phyloP scores from a whole-genome alignment of 2,329 filamentous ascomycete species.

The Xylaria arbuscula region DNA sequence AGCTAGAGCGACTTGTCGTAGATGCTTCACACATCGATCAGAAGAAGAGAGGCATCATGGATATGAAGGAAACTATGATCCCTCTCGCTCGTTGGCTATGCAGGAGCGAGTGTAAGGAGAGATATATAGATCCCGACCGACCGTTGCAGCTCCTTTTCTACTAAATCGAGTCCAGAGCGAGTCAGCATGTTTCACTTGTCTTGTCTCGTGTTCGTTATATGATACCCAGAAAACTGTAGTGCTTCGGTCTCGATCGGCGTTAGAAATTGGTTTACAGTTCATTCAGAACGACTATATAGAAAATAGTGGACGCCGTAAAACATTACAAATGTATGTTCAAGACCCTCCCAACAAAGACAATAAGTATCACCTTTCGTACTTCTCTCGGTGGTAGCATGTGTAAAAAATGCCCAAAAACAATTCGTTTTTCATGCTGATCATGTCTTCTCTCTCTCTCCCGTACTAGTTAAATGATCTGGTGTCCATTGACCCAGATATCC shows the following conservation, averaged over 20 bases:
- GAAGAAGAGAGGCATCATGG: constrained; percentile 92
- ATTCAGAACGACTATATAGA: constrained; percentile 39
- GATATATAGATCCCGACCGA: constrained; percentile 70
- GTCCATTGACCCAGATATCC: constrained; percentile 46
- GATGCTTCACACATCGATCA: constrained; percentile 94
- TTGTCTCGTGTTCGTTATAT: constrained; percentile 37
- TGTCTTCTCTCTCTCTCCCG: constrained; percentile 15
- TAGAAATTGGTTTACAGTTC: constrained; percentile 35
- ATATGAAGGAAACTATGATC: constrained; percentile 93
- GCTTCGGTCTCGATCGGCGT: constrained; percentile 32
- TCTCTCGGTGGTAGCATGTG: constrained; percentile 28
- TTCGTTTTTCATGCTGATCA: constrained; percentile 30
- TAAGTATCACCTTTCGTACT: constrained; percentile 20
- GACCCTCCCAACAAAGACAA: constrained; percentile 24
- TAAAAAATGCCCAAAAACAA: constrained; percentile 33
- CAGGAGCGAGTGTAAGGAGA: constrained; percentile 74
- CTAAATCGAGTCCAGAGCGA: constrained; percentile 50
- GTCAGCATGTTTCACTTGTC: constrained; percentile 5
- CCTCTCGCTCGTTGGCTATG: constrained; percentile 81
- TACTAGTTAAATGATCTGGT: constrained; percentile 24
- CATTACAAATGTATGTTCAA: constrained; percentile 42
- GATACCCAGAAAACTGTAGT: constrained; percentile 39
- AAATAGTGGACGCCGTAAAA: constrained; percentile 38
- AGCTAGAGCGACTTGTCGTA: constrained; percentile 82
- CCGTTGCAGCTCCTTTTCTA: constrained; percentile 74